Conservation (phyloP, 192 early-diverging fungal species). For the Geranomyces michiganensis region DNA sequence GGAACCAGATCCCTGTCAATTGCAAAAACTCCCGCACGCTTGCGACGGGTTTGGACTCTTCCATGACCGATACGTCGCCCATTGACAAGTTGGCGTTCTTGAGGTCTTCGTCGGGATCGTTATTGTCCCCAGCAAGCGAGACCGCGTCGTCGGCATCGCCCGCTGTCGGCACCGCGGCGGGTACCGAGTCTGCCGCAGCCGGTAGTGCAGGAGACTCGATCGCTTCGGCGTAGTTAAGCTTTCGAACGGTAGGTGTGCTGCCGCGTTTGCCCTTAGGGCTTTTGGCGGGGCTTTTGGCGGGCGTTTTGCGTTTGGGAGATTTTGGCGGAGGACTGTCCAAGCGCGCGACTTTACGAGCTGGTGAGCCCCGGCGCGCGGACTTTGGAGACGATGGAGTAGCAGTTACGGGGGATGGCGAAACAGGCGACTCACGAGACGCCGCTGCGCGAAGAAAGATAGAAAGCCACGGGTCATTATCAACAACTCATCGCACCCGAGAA, state of each 20-base stretch:
- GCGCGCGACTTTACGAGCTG: not conserved
- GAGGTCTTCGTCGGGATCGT: slow-evolving; percentile 8
- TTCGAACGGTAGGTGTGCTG: too few relatives aligned
- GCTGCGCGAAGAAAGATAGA: not conserved
- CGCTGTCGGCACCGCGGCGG: too few relatives aligned
- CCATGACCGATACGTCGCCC: slow-evolving; percentile 26
- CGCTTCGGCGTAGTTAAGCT: too few relatives aligned
- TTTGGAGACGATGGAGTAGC: not conserved
- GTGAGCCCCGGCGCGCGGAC: not conserved
- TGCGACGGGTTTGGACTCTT: slow-evolving; percentile 19
- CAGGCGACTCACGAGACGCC: not conserved
- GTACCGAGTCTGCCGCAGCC: too few relatives aligned
- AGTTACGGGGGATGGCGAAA: not conserved
- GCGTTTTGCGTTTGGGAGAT: too few relatives aligned
- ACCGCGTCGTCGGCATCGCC: too few relatives aligned
- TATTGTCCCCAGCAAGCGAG: too few relatives aligned
- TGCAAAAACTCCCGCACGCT: slow-evolving; percentile 41
- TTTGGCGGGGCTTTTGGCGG: too few relatives aligned
- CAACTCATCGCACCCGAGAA: not conserved
- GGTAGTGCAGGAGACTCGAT: too few relatives aligned
- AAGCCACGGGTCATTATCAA: not conserved
- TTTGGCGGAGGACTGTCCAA: too few relatives aligned
- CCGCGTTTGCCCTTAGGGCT: too few relatives aligned
- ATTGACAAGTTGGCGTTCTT: slow-evolving; percentile 27
- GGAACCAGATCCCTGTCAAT: slow-evolving; percentile 40